Evolutionary conservation across 352 stramenopile species (phyloP), one percentile per base, ranked within the genome.

Genomic region (Phytophthora fragariae): DNA sequence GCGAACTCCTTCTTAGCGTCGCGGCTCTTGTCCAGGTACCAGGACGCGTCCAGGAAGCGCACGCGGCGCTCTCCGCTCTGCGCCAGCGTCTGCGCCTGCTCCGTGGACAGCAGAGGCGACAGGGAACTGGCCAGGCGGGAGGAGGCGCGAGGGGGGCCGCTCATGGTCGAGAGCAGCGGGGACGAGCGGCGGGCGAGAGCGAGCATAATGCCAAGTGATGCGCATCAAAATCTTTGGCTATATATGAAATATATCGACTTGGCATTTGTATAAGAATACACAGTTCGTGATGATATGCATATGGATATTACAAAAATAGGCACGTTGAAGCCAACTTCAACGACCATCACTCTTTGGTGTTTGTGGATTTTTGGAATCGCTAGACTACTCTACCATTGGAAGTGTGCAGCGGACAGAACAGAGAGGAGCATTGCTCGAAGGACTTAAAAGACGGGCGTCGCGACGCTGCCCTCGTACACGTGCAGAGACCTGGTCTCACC

Each of bases 1-100:
- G 59, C 67, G 57, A 92, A 95, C 67, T 95, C 88, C 8, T 69
- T 57, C 70, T 77, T 80, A 14, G 79, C 83, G 55, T 93, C 86
- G 76, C 88, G 86, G 61, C 67, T 86, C 73, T 91, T 88, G 75
- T 95, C 86, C 54, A 95, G 59, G 66, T 95, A 95, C 88, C 88
- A 95, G 39, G 88, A 95, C 62, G 84, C 85, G 74, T 95, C 88
- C 37, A 95, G 79, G 57, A 93, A 88, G 67, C 83, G 84, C 41
- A 95, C 82, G 37, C 76, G 74, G 44, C 66, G 68, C 19, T 71
- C 57, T 1, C 75, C 35, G 29, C 63, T 57, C 24, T 79, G 57
- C 3, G 79, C 57, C 21, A 92, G 73, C 31, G 44, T 60, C 41
- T 88, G 72, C 27, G 80, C 73, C 35, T 92, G 60, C 47, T 88